Evolutionary conservation across 345 rosid genomes (phyloP).

Genomic region (Cardiospermum halicacabum): DNA sequence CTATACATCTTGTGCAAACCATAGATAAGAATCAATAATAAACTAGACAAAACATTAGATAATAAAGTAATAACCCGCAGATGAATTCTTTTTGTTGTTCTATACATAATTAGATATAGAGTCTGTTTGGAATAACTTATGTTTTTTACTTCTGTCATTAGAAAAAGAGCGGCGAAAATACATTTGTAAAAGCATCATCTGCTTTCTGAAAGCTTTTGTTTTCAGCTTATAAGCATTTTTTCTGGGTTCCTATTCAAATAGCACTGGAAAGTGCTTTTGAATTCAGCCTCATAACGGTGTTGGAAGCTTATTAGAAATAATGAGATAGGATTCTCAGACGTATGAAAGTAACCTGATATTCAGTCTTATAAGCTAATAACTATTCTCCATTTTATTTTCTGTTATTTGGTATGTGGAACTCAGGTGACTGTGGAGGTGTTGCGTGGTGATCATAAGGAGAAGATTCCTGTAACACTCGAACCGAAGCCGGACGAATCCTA

Average conservation of each 20-base stretch:
- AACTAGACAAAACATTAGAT: background rate
- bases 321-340: background rate
- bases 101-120: too few species aligned
- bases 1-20: background rate
- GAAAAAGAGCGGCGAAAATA: too few species aligned
- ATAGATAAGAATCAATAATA: background rate
- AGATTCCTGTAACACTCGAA: conserved; percentile 77
- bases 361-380: background rate
- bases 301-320: background rate
- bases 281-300: background rate
- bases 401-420: background rate
- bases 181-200: too few species aligned
- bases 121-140: too few species aligned
- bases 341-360: background rate
- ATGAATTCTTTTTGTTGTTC: too few species aligned
- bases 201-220: too few species aligned
- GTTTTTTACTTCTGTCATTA: too few species aligned
- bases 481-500: conserved; percentile 79
- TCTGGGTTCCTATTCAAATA: too few species aligned
- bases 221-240: too few species aligned
- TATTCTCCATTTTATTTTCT: background rate
- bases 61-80: background rate
- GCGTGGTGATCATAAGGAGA: conserved; percentile 92
- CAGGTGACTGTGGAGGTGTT: conserved; percentile 85
- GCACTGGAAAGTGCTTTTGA: too few species aligned